These are phyloP conservation scores for Ramularia collo-cygni DNA, from an alignment of 2,329 filamentous ascomycete genomes.

Conservation along the genomic window DNA sequence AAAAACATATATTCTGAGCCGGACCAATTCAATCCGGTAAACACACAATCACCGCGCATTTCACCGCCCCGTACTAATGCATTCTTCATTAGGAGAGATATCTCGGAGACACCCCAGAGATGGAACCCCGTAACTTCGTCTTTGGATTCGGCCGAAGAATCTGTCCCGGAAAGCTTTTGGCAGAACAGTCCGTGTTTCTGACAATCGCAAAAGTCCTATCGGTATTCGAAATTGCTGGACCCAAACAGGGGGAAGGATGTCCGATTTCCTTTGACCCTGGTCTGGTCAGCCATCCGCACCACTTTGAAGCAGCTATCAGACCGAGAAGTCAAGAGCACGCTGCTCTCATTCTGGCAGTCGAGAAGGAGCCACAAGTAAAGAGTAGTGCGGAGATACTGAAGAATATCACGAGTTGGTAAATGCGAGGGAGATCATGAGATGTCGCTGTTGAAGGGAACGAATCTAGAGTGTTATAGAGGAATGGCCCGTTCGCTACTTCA, in stretches of 20 bases:
- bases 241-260: constrained; percentile 6
- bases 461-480: no score
- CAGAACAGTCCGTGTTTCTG: constrained; percentile 13
- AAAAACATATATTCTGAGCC: constrained; percentile 12
- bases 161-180: constrained; percentile 16
- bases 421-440: no score
- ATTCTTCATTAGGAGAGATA: not conserved
- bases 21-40: constrained; percentile 21
- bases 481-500: no score
- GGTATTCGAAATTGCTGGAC: constrained; percentile 11
- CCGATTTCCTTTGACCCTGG: constrained; percentile 10
- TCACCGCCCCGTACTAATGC: constrained; percentile 17
- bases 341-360: constrained; percentile 10
- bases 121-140: constrained; percentile 12
- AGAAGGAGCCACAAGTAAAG: constrained; percentile 7
- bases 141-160: constrained; percentile 18
- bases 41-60: constrained; percentile 1
- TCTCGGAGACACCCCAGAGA: constrained; percentile 17
- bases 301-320: constrained; percentile 9
- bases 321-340: constrained; percentile 8
- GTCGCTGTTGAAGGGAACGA: no score
- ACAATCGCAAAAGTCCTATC: constrained; percentile 11
- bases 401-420: not conserved
- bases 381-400: constrained; percentile 11
- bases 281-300: constrained; percentile 13